Evolutionary conservation across 2,329 filamentous ascomycete genomes (phyloP), one percentile per base, ranked within the genome.

Genomic region (Diplodia scrobiculata): DNA sequence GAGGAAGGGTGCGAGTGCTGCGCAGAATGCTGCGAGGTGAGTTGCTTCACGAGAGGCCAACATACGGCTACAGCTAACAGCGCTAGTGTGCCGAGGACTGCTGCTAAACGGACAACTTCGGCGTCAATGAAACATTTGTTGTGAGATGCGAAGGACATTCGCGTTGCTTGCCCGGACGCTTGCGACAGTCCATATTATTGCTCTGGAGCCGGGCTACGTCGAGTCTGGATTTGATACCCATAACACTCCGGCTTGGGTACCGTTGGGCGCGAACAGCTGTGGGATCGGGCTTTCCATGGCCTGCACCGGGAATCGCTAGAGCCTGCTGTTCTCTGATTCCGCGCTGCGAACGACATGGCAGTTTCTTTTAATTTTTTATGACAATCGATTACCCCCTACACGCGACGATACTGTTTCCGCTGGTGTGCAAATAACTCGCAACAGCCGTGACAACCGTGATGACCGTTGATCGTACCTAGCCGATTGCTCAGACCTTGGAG

Each of bases 1-100:
- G 86, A 87, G 72, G 86, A 88, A 75, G 81, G 83, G 32, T 88
- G 86, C 71, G 86, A 87, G 74, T 87, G 85, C 77, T 88, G 86
- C 72, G 78, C 82, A n/a, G 86, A 87, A 5, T 87, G 85, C 74
- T 83, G 84, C 71, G 84, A 66, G 84, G 67, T 85, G 82, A 74
- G 81, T 65, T 76, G 72, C 51, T 38, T 29, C 10, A 25, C 19
- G 50, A 36, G 6, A 45, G 11, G n/a, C 7, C 21, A 21, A 48
- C 27, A 9, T 2, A 6, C 25, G 36, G 36, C 17, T 14, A n/a
- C 68, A 75, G 21, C 54, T 50, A 64, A 55, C 38, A 1, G 36
- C 10, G 38, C 27, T 25, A 77, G 68, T 77, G 75, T 64, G 71
- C 69, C 6, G 74, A 70, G 63, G 75, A 77, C 17, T 77, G 75